These are phyloP conservation scores for Austropuccinia psidii DNA, from an alignment of 1,284 basidiomycete genomes.

Conservation along the genomic window DNA sequence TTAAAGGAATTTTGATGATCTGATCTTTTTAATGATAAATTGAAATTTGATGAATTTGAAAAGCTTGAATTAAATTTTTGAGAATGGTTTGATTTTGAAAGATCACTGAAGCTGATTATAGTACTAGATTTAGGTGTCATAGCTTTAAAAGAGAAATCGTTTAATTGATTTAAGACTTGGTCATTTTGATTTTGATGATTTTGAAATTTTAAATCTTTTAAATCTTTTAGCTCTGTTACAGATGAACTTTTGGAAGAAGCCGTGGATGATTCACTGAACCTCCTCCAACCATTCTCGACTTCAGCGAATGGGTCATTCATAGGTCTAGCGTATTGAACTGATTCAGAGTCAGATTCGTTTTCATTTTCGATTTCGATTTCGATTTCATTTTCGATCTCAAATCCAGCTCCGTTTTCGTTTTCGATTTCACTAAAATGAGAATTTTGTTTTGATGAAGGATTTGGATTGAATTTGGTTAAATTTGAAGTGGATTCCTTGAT, in stretches of 20 bases:
- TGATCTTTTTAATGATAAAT: not conserved
- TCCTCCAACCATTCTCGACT: slow-evolving; percentile 26
- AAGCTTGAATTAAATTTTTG: not conserved
- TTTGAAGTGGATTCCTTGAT: no score
- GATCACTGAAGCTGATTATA: not conserved
- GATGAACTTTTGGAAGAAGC: not conserved
- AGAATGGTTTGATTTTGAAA: not conserved
- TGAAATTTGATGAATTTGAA: not conserved
- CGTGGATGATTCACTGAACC: not conserved
- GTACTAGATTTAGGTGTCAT: not conserved
- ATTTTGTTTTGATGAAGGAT: no score
- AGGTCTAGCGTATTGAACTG: slow-evolving; percentile 20
- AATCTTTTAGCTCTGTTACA: not conserved
- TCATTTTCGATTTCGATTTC: no score
- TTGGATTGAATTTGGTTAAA: no score
- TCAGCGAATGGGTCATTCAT: slow-evolving; percentile 34
- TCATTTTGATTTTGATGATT: slow-evolving; percentile 10
- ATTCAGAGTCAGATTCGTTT: no score
- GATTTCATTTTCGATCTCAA: no score
- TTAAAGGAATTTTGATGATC: slow-evolving; percentile 1
- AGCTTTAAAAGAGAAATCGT: not conserved
- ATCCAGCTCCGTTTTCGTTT: no score
- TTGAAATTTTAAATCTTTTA: not conserved
- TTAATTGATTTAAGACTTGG: slow-evolving; percentile 17
- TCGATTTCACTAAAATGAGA: no score